These are phyloP conservation scores for Cocos nucifera DNA, from an alignment of 176 grass and related monocot genomes.

Conservation along the genomic window DNA sequence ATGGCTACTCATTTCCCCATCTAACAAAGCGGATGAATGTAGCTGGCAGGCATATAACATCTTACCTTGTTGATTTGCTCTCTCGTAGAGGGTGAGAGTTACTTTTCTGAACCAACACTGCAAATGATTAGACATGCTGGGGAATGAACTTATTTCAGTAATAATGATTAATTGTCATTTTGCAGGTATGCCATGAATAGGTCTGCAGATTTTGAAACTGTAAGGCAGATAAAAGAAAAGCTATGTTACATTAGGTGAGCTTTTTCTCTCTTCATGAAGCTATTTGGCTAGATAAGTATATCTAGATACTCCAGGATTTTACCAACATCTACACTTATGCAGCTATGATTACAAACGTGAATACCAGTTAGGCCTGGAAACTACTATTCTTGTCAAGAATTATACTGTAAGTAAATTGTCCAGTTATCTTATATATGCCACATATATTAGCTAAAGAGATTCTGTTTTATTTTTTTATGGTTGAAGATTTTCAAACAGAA, in stretches of 20 bases:
- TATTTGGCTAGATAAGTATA: too few relatives aligned
- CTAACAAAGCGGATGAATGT: slow-evolving; percentile 99
- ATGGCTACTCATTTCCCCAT: slow-evolving; percentile 94
- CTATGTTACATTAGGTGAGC: slow-evolving; percentile 79
- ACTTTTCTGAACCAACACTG: slow-evolving; percentile 13
- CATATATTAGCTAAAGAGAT: too few relatives aligned
- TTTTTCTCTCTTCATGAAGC: background rate
- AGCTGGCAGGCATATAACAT: slow-evolving; percentile 96
- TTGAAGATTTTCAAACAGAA: too few relatives aligned
- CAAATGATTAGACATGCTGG: slow-evolving; percentile 18
- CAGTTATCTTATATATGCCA: slow-evolving; percentile 1
- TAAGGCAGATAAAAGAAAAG: slow-evolving; percentile 93
- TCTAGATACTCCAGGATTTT: too few relatives aligned
- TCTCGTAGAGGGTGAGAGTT: slow-evolving; percentile 84
- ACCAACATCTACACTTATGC: background rate
- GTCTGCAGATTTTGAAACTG: slow-evolving; percentile 95
- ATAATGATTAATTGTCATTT: slow-evolving; percentile 4
- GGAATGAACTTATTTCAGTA: slow-evolving; percentile 9
- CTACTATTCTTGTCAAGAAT: slow-evolving; percentile 96
- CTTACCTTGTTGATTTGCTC: slow-evolving; percentile 90
- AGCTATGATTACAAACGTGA: slow-evolving; percentile 98
- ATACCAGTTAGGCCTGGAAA: slow-evolving; percentile 91
- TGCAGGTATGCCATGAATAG: slow-evolving; percentile 93
- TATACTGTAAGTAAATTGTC: slow-evolving; percentile 65
- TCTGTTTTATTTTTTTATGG: too few relatives aligned